Percentiles rank a stretch among this genome's conserved stretches.
These are phyloP conservation scores for Gigaspora rosea DNA, from an alignment of 192 early-diverging fungal species.

Conservation along the genomic window DNA sequence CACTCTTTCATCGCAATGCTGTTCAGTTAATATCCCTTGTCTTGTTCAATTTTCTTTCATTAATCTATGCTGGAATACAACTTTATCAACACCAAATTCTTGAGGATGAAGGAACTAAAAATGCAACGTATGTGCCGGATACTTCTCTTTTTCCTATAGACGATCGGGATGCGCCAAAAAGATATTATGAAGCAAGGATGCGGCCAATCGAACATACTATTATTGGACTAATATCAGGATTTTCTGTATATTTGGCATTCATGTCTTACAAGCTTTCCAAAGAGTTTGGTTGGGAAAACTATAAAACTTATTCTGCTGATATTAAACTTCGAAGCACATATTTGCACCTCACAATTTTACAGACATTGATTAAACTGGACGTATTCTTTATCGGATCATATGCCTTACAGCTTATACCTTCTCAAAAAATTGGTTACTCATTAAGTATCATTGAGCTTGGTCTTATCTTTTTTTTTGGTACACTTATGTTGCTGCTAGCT, in stretches of 20 bases:
- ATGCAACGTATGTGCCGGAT: background rate
- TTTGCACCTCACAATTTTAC: constrained; percentile 38
- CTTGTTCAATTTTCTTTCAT: constrained; percentile 64
- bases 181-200: constrained; percentile 36
- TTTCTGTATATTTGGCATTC: constrained; percentile 35
- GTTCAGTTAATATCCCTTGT: constrained; percentile 83
- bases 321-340: constrained; percentile 38
- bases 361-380: constrained; percentile 49
- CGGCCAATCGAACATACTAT: constrained; percentile 49
- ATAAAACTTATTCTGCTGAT: constrained; percentile 50
- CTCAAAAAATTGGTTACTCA: constrained; percentile 37
- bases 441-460: constrained; percentile 33
- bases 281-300: constrained; percentile 53
- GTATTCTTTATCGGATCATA: constrained; percentile 47
- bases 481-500: constrained; percentile 30
- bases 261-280: constrained; percentile 41
- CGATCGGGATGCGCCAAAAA: background rate
- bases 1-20: constrained; percentile 57
- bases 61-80: constrained; percentile 75
- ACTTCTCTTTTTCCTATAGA: background rate
- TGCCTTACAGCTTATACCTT: constrained; percentile 48
- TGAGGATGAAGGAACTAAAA: constrained; percentile 12
- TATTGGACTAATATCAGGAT: constrained; percentile 42
- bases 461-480: constrained; percentile 42
- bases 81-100: constrained; percentile 38